These are phyloP conservation scores for Gautieria morchelliformis DNA, from an alignment of 768 basidiomycete genomes.

Conservation along the genomic window DNA sequence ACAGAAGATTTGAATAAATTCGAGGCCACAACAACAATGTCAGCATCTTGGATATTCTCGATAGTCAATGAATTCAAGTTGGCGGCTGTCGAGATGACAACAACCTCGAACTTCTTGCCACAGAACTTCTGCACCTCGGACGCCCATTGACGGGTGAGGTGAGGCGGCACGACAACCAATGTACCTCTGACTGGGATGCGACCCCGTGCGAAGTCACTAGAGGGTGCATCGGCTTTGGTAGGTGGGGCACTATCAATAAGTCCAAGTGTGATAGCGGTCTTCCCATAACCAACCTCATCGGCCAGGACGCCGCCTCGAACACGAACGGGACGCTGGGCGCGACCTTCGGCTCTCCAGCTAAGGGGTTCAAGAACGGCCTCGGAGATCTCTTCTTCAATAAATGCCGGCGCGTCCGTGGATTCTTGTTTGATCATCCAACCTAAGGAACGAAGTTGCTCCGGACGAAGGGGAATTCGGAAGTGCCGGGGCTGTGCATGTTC, in stretches of 20 bases:
- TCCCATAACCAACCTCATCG: slow-evolving; percentile 95
- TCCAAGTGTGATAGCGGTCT: slow-evolving; percentile 90
- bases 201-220: slow-evolving; percentile 32
- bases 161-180: slow-evolving; percentile 80
- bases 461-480: slow-evolving; percentile 66
- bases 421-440: slow-evolving; percentile 91
- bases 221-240: slow-evolving; percentile 27
- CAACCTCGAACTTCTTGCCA: slow-evolving; percentile 46
- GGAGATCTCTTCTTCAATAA: slow-evolving; percentile 89
- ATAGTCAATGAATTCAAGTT: slow-evolving; percentile 68
- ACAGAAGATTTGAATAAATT: slow-evolving; percentile 73
- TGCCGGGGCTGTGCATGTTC: slow-evolving; percentile 68
- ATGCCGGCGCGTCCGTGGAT: slow-evolving; percentile 49
- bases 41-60: slow-evolving; percentile 66
- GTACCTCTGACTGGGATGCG: slow-evolving; percentile 76
- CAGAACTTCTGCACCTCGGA: slow-evolving; percentile 81
- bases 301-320: slow-evolving; percentile 88
- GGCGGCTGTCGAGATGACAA: slow-evolving; percentile 56
- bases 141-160: slow-evolving; percentile 84
- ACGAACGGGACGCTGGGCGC: slow-evolving; percentile 64
- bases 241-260: slow-evolving; percentile 70
- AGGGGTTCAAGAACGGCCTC: slow-evolving; percentile 80
- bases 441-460: slow-evolving; percentile 82
- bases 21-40: slow-evolving; percentile 79
- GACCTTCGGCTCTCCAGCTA: slow-evolving; percentile 92